These are phyloP conservation scores for Luffa acutangula DNA, from an alignment of 306 rosid species.

Conservation along the genomic window DNA sequence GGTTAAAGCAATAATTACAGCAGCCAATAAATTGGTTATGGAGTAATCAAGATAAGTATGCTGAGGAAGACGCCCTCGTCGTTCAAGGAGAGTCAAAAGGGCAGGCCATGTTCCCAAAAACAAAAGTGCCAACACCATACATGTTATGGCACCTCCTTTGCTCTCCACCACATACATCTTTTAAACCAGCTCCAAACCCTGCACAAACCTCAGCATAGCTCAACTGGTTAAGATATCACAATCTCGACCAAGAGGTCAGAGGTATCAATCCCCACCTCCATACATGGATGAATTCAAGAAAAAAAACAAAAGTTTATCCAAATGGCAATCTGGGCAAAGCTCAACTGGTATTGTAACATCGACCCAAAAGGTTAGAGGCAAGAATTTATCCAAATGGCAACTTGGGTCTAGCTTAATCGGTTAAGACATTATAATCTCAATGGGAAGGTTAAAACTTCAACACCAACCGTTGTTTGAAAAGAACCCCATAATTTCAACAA, in stretches of 20 bases:
- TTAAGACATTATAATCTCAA: neutral
- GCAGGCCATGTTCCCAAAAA: conserved; percentile 1
- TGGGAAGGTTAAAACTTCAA: no score
- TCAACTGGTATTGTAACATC: no score
- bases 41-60: conserved; percentile 1
- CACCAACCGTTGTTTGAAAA: no score
- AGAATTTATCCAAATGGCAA: no score
- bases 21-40: conserved; percentile 1
- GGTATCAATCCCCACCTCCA: no score
- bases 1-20: neutral
- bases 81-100: neutral
- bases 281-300: neutral
- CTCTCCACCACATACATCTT: conserved; percentile 1
- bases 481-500: neutral
- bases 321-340: neutral
- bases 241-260: neutral
- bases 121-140: neutral
- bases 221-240: neutral
- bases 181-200: neutral
- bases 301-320: neutral
- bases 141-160: neutral
- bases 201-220: neutral
- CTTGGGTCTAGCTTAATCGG: no score
- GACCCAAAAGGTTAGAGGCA: no score
- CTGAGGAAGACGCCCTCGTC: neutral